These are phyloP conservation scores for Entomortierella beljakovae DNA, from an alignment of 192 early-diverging fungal species.

Conservation along the genomic window DNA sequence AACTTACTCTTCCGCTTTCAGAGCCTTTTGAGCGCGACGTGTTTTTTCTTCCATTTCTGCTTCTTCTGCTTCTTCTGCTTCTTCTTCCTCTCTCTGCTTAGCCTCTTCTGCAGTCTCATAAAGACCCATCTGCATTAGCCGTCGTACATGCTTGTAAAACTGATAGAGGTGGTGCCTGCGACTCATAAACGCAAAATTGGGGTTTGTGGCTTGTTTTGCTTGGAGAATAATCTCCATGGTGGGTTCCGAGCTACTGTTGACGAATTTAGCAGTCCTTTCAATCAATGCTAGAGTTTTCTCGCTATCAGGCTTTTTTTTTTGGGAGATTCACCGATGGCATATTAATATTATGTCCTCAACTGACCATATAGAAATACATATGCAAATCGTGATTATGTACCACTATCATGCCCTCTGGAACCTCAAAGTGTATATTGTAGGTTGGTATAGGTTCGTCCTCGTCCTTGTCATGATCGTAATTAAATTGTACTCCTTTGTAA, in stretches of 20 bases:
- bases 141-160: constrained; percentile 77
- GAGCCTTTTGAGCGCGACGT: constrained; percentile 1
- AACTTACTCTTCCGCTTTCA: constrained; percentile 2
- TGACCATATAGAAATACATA: no score
- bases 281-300: constrained; percentile 73
- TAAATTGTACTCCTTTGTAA: constrained; percentile 26
- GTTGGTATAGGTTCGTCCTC: constrained; percentile 15
- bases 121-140: constrained; percentile 71
- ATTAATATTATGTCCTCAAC: no score
- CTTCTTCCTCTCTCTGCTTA: constrained; percentile 31
- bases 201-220: constrained; percentile 78
- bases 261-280: constrained; percentile 76
- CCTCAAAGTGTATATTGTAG: constrained; percentile 57
- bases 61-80: constrained; percentile 35
- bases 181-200: constrained; percentile 78
- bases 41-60: constrained; percentile 32
- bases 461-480: constrained; percentile 27
- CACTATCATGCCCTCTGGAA: constrained; percentile 60
- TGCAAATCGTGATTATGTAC: no score
- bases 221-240: constrained; percentile 80
- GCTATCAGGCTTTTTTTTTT: constrained; percentile 65
- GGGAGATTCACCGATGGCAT: no score
- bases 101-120: constrained; percentile 60
- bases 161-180: constrained; percentile 65
- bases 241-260: constrained; percentile 63